Conservation (phyloP, 2,329 filamentous ascomycete species). For the Aspergillus costaricaensis region DNA sequence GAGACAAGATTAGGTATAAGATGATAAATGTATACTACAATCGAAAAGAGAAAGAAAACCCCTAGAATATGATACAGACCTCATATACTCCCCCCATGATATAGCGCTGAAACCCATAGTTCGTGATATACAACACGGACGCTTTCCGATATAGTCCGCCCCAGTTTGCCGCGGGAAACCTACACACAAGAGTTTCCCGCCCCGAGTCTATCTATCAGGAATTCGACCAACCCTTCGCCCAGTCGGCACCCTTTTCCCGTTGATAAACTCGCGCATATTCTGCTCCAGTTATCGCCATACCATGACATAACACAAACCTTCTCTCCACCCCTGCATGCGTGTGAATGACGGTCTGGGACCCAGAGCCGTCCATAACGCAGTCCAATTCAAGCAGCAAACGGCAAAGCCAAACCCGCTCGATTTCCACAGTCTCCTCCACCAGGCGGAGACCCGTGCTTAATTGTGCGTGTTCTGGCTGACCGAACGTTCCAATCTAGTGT, state of each 20-base stretch:
- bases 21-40: conserved; percentile 6
- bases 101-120: conserved; percentile 17
- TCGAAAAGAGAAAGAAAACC: conserved; percentile 9
- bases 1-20: not conserved
- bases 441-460: conserved; percentile 20
- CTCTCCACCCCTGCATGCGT: not conserved
- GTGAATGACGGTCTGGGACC: not conserved
- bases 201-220: conserved; percentile 24
- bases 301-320: conserved; percentile 29
- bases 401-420: not conserved
- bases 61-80: conserved; percentile 15
- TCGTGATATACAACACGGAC: conserved; percentile 34
- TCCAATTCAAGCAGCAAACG: not conserved
- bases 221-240: conserved; percentile 19
- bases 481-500: not conserved
- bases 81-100: conserved; percentile 20
- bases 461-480: conserved; percentile 15
- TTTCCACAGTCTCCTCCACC: not conserved
- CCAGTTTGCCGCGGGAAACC: conserved; percentile 40
- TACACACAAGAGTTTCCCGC: conserved; percentile 30
- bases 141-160: conserved; percentile 23
- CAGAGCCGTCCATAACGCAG: not conserved
- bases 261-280: conserved; percentile 33
- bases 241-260: conserved; percentile 31
- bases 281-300: conserved; percentile 16